Evolutionary conservation across 768 basidiomycete species (phyloP), one percentile per base, ranked within the genome.

Genomic region (Russula ochroleuca): DNA sequence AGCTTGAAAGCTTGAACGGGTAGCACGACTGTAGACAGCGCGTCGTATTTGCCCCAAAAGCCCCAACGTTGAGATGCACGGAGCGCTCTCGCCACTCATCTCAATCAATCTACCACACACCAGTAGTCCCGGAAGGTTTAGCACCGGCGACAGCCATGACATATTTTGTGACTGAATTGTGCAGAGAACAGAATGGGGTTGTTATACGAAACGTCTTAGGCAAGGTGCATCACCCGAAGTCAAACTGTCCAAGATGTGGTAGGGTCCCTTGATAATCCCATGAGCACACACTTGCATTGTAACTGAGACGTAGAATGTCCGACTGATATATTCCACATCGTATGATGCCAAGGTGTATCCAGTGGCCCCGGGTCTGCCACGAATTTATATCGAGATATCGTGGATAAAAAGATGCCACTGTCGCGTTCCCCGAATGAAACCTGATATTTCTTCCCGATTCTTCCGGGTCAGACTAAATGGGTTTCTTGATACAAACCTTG

Each of bases 61-160:
- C 59, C 62, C 21, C 65, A 66, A 68, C 3, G 73, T 73, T 3
- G 71, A 69, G n/a, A 73, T 71, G 9, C 73, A 69, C 61, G 78
- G 74, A 9, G 9, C 33, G 11, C 1, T 53, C 8, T 45, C 14
- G 37, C 10, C 33, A 21, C 35, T 17, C n/a, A 43, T 59, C 21
- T 57, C 65, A 61, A 40, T 21, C 19, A 45, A 10, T 41, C 19
- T 43, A 19, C 19, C 41, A 59, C 72, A 38, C 59, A 83, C 84
- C 84, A 49, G 85, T 67, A 9, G 81, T 83, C 58, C 84, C 84
- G 25, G 84, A 86, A n/a, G 86, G 75, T 3, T 85, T 85, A 35
- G 85, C 85, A 7, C 85, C 85, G 21, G 79, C 77, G 1, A 81
- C 70, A 13, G 76, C 77, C 9, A 80, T 72, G 55, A 80, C 75